phyloP scores from a whole-genome alignment of 2,329 filamentous ascomycete genomes.

The Tolypocladium amazonense region DNA sequence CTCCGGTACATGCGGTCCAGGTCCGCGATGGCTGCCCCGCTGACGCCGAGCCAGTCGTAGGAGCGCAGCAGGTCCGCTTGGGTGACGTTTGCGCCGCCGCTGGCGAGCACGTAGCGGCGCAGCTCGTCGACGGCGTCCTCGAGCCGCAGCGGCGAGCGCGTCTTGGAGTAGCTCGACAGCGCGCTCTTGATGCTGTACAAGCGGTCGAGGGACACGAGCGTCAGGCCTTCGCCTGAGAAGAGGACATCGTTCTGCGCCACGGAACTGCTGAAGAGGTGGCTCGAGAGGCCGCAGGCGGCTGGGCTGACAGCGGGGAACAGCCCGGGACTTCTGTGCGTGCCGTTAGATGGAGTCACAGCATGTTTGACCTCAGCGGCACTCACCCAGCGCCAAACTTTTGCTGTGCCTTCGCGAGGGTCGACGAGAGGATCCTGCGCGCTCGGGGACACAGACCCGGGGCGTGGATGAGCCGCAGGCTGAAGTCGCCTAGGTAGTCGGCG shows the following conservation, averaged over 20 bases:
- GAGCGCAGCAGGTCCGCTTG: constrained; percentile 40
- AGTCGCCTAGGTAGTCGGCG: constrained; percentile 19
- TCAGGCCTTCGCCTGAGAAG: constrained; percentile 49
- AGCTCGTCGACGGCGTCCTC: constrained; percentile 55
- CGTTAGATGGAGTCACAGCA: neutral
- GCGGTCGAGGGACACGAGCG: constrained; percentile 48
- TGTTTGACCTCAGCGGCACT: neutral
- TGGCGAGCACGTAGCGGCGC: constrained; percentile 45
- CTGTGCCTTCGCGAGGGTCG: constrained; percentile 40
- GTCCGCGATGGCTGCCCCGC: constrained; percentile 37
- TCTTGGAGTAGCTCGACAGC: constrained; percentile 44
- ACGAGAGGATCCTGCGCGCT: constrained; percentile 35
- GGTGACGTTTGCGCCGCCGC: constrained; percentile 35
- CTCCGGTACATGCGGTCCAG: constrained; percentile 46
- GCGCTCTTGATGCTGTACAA: constrained; percentile 55
- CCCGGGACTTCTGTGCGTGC: constrained; percentile 17
- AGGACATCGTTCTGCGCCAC: constrained; percentile 49
- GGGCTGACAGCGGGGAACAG: constrained; percentile 33
- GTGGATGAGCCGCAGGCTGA: constrained; percentile 41
- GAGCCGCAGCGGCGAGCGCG: constrained; percentile 31
- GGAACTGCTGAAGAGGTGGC: constrained; percentile 44
- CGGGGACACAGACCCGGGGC: constrained; percentile 32
- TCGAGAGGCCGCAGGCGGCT: constrained; percentile 32
- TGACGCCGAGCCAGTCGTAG: constrained; percentile 48
- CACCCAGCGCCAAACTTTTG: constrained; percentile 32